These are phyloP conservation scores for Mycothermus thermophilus DNA, from an alignment of 495 filamentous ascomycete genomes.

Conservation along the genomic window DNA sequence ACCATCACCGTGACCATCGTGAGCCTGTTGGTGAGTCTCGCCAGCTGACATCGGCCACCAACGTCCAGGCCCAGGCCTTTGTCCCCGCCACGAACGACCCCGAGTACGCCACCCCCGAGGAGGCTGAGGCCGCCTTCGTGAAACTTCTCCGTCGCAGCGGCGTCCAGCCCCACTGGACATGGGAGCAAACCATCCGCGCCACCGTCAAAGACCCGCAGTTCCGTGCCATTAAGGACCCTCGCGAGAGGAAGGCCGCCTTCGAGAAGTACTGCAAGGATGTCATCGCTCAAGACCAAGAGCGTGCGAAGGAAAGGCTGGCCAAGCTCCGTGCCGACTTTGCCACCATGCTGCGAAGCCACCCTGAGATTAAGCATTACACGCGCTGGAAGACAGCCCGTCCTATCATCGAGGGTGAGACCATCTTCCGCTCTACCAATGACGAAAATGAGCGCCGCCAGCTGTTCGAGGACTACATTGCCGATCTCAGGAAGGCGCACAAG, in stretches of 20 bases:
- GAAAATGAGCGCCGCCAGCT: conserved; percentile 82
- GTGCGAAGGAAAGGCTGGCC: conserved; percentile 83
- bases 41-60: conserved; percentile 55
- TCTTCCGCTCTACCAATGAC: conserved; percentile 79
- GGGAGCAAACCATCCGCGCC: conserved; percentile 77
- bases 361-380: conserved; percentile 95
- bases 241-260: conserved; percentile 81
- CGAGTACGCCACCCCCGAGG: conserved; percentile 72
- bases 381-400: conserved; percentile 93
- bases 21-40: conserved; percentile 49
- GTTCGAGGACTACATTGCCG: conserved; percentile 84
- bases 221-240: conserved; percentile 84
- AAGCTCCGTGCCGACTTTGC: conserved; percentile 90
- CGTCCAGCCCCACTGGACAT: conserved; percentile 82
- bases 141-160: conserved; percentile 76
- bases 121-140: conserved; percentile 86
- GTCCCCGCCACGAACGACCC: conserved; percentile 57
- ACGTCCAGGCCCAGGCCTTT: conserved; percentile 47
- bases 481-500: conserved; percentile 63
- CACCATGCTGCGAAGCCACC: conserved; percentile 90
- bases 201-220: conserved; percentile 93
- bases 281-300: conserved; percentile 84
- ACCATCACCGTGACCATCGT: conserved; percentile 17
- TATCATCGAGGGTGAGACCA: conserved; percentile 89
- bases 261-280: conserved; percentile 91